Conservation (phyloP, 1,284 basidiomycete genomes). For the Earliella scabrosa region DNA sequence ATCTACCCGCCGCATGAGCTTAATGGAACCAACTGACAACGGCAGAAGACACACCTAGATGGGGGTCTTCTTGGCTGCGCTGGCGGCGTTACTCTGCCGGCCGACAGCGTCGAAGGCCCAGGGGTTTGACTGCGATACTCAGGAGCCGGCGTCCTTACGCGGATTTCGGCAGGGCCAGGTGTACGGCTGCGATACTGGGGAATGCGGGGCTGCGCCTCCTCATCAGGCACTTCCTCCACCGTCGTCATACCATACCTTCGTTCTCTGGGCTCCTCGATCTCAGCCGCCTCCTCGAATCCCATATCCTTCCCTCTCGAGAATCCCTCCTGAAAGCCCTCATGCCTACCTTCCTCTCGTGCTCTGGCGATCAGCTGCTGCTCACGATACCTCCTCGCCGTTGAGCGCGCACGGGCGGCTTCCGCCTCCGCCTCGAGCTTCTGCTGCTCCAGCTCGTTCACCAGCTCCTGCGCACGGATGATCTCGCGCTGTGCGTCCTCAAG, state of each 20-base stretch:
- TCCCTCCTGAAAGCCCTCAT: slow-evolving; percentile 46
- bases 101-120: slow-evolving; percentile 8
- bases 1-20: slow-evolving; percentile 2
- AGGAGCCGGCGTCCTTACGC: slow-evolving; percentile 13
- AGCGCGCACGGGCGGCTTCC: slow-evolving; percentile 47
- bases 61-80: slow-evolving; percentile 12
- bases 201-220: slow-evolving; percentile 20
- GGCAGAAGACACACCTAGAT: slow-evolving; percentile 15
- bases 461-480: slow-evolving; percentile 50
- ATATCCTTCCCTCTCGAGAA: slow-evolving; percentile 36
- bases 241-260: slow-evolving; percentile 12
- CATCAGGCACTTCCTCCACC: slow-evolving; percentile 20
- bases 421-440: slow-evolving; percentile 49
- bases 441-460: slow-evolving; percentile 45
- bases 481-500: slow-evolving; percentile 53
- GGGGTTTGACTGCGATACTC: slow-evolving; percentile 13
- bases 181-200: slow-evolving; percentile 18
- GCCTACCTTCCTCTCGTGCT: slow-evolving; percentile 49
- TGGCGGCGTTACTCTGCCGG: slow-evolving; percentile 2
- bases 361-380: slow-evolving; percentile 45
- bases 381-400: slow-evolving; percentile 45
- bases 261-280: slow-evolving; percentile 6
- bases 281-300: slow-evolving; percentile 24
- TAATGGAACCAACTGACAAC: not conserved
- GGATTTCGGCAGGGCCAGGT: slow-evolving; percentile 13